phyloP scores from a whole-genome alignment of 768 basidiomycete species.

The Leccinum incarnatum region DNA sequence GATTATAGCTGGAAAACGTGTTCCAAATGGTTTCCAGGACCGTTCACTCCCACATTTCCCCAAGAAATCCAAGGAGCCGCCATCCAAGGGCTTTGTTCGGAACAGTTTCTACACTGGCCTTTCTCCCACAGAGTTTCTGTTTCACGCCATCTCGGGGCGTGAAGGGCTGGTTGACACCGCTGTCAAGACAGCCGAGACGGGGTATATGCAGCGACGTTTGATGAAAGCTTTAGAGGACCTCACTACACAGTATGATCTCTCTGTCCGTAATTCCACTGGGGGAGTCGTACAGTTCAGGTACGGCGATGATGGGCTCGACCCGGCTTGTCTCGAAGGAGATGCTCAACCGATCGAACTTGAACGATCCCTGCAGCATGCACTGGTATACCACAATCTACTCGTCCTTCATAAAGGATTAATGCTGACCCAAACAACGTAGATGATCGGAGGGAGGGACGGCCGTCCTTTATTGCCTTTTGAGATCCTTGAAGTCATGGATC shows the following conservation, averaged over 20 bases:
- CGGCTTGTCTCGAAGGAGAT: conserved; percentile 94
- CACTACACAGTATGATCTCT: conserved; percentile 92
- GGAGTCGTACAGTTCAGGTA: conserved; percentile 97
- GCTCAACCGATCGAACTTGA: conserved; percentile 89
- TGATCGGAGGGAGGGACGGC: conserved; percentile 56
- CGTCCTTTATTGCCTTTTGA: conserved; percentile 82
- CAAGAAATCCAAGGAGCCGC: conserved; percentile 94
- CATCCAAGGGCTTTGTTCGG: conserved; percentile 96
- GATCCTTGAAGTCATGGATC: conserved; percentile 69
- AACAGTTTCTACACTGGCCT: conserved; percentile 96
- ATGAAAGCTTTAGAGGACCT: conserved; percentile 99
- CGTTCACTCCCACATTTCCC: conserved; percentile 98
- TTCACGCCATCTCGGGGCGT: conserved; percentile 98
- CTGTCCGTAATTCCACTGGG: conserved; percentile 91
- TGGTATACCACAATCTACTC: conserved; percentile 41
- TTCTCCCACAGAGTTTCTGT: conserved; percentile 91
- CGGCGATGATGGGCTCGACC: conserved; percentile 96
- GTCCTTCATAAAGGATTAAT: conserved; percentile 1
- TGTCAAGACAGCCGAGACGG: conserved; percentile 99
- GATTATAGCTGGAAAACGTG: conserved; percentile 96
- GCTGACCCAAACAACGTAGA: conserved; percentile 39
- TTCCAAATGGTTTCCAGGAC: conserved; percentile 98
- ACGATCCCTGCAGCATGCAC: conserved; percentile 83
- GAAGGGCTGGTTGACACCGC: conserved; percentile 99
- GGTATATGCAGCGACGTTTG: conserved; percentile 97